phyloP scores from a whole-genome alignment of 257 asterid species.

The Scutellaria baicalensis region DNA sequence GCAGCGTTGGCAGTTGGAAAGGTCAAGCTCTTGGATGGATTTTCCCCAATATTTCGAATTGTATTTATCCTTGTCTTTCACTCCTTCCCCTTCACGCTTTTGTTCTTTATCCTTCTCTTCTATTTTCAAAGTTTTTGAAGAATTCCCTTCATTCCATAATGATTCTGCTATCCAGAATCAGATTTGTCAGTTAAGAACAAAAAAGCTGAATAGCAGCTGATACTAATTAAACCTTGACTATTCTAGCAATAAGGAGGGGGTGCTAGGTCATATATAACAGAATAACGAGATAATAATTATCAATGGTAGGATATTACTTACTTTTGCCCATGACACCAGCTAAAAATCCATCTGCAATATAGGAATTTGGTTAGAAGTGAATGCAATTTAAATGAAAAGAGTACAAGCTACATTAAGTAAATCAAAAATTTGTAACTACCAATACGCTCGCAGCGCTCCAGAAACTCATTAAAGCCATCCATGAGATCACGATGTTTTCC shows the following conservation, averaged over 20 bases:
- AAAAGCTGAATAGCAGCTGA: not conserved
- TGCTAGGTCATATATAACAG: not conserved
- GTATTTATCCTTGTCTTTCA: conserved; percentile 71
- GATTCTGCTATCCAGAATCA: conserved; percentile 43
- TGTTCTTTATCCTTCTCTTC: conserved; percentile 75
- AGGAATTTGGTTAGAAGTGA: conserved; percentile 28
- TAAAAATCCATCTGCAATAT: conserved; percentile 76
- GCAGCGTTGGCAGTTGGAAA: conserved; percentile 71
- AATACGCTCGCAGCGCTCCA: conserved; percentile 72
- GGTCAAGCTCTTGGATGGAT: conserved; percentile 97
- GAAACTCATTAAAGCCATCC: conserved; percentile 72
- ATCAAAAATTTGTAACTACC: conserved; percentile 39
- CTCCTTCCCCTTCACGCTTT: conserved; percentile 70
- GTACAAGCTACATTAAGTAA: conserved; percentile 9
- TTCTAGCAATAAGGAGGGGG: not conserved
- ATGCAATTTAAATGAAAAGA: not conserved
- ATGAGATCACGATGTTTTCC: conserved; percentile 81
- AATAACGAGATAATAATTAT: not conserved
- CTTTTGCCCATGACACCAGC: conserved; percentile 87
- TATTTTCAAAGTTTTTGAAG: conserved; percentile 47
- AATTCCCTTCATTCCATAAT: conserved; percentile 60
- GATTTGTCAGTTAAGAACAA: conserved; percentile 14
- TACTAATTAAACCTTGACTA: not conserved
- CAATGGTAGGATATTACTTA: conserved; percentile 25
- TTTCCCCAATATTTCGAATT: conserved; percentile 84